Percentiles rank a stretch among this genome's conserved stretches.
Conservation (phyloP, 2,329 filamentous ascomycete genomes). For the Monilinia aucupariae region DNA sequence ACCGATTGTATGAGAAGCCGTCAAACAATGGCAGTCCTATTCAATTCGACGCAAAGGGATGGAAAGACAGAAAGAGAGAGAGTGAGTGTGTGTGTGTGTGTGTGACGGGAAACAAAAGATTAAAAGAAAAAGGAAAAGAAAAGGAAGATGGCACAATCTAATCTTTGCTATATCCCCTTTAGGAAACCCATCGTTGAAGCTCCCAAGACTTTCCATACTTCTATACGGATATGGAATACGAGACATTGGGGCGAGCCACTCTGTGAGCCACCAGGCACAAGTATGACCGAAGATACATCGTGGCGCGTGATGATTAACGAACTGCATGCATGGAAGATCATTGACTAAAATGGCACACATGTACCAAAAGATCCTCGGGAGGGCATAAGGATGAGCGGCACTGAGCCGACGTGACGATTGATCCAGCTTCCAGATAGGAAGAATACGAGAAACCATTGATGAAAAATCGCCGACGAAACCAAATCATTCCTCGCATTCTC, state of each 20-base stretch:
- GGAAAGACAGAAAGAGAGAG: not conserved
- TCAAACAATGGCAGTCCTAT: not conserved
- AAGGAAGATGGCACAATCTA: not conserved
- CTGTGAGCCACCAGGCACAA: constrained; percentile 7
- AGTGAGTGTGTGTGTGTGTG: too few relatives aligned
- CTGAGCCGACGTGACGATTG: not conserved
- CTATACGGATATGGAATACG: constrained; percentile 9
- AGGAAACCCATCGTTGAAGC: not conserved
- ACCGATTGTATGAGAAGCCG: not conserved
- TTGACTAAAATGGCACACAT: not conserved
- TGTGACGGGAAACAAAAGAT: not conserved
- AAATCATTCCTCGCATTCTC: not conserved
- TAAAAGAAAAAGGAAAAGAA: not conserved
- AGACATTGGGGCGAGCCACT: not conserved
- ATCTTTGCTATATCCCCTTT: not conserved
- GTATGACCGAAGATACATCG: not conserved
- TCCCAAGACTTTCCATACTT: not conserved
- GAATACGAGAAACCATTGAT: not conserved
- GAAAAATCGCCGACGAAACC: not conserved
- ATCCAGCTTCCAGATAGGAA: not conserved
- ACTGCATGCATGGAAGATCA: not conserved
- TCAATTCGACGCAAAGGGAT: not conserved
- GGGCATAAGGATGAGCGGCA: not conserved
- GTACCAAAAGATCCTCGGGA: not conserved
- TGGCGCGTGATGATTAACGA: not conserved